Base-by-base conservation (phyloP, 140 eudicot species). In the Erigeron philadelphicus region DNA sequence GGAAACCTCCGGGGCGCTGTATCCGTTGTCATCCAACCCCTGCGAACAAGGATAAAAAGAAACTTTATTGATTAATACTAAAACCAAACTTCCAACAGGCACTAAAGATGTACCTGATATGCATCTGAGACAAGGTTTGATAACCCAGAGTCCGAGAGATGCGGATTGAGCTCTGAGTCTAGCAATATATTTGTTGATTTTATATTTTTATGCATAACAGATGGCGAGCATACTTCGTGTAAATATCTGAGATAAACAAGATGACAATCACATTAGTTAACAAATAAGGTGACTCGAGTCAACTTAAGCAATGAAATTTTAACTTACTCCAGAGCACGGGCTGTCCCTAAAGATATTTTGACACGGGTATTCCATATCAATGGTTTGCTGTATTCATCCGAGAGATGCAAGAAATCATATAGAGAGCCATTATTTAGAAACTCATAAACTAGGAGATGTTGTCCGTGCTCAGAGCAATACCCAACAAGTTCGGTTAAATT, bases 181-280 rank as follows among this genome's bases (percentile, higher is more conserved):
- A 93, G 74, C 74, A 93, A 78, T 73, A 93, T 86, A 68, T 93
- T 93, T 17, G 91, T 85, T 19, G 98, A 89, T 50, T 93, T 93
- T 71, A 93, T 79, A 59, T 93, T 86, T 68, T 85, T 89, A 70
- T 93, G 98, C 66, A 93, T 81, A 68, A 93, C 87, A 44, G 98
- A 93, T 16, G 98, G 98, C 43, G 90, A 88, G 72, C 98, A 89
- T 64, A 81, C 93, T 89, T 93, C 96, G 61, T 93, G 98, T 23
- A 93, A 80, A 74, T 93, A 92, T 88, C 98, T 92, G 80, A 61
- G 65, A 49, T 35, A 11, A 48, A 46, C 17, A 23, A 61, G 19
- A 50, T 13, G 23, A 48, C 49, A 18, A 64, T 18, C 83, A 68
- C 49, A 54, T 66, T 44, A 19, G 4, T 41, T 41, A 42, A 19